Evolutionary conservation across 2,329 filamentous ascomycete species (phyloP), one percentile per base, ranked within the genome.

Genomic region (Xylariales sp.): DNA sequence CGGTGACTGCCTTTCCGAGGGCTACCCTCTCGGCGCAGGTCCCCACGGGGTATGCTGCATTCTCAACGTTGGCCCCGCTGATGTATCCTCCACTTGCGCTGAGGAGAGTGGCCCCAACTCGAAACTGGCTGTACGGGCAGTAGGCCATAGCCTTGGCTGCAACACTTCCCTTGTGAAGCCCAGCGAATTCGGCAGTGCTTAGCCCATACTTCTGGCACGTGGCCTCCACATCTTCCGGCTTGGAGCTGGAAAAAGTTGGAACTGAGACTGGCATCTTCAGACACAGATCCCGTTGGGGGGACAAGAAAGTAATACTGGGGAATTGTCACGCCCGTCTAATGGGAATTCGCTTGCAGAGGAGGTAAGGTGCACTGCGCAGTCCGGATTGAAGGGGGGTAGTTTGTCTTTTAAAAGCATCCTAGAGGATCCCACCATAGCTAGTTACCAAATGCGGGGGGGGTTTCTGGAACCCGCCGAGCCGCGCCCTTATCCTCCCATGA

Each of bases 21-120:
- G 88, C 89, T n/a, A 91, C 87, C 41, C 91, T 74, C 73, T 98
- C 93, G 12, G 93, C 93, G 62, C 93, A 97, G 3, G 87, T 94
- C n/a, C 88, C 88, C 5, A 96, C 90, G 0, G 93, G 91, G 59
- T 95, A 97, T 19, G 85, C 72, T 2, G 88, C 90, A 59, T 97
- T 96, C 67, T 98, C 93, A 44, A 97, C 81, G 58, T 95, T 95
- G 45, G 87, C 89, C 38, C 93, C 93, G 31, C 75, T 69, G 40
- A 89, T 72, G 49, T 72, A 78, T 36, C 51, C 46, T 3, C 72
- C 76, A 20, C 70, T 63, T 10, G 61, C 55, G 25, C 59, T 59
- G 45, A 97, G 79, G 43, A 97, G 65, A 23, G 85, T 82, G 34
- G 86, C 83, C 45, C 93, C 93, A 45, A 98, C 93, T 46, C 83